A percentile compares a stretch with the other conserved stretches of the same genome.
Conservation (phyloP, 2,329 filamentous ascomycete species). For the Aspergillus quadrilineatus region DNA sequence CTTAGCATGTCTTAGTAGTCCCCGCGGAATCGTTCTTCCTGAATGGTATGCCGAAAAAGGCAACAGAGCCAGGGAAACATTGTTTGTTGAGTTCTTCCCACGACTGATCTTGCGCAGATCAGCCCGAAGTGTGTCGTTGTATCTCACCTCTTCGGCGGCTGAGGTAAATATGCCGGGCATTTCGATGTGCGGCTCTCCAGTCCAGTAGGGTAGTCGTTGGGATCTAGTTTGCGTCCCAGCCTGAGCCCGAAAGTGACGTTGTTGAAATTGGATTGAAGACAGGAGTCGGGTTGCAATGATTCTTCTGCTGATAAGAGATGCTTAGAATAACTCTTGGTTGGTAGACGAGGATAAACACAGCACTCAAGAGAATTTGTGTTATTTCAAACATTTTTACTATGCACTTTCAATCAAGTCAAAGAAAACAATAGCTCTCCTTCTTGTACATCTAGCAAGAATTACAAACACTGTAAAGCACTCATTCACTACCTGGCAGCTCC, state of each 20-base stretch:
- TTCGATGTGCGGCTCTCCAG: not conserved
- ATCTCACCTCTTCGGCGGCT: not conserved
- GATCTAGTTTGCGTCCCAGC: not conserved
- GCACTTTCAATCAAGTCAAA: not conserved
- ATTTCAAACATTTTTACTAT: not conserved
- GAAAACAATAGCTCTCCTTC: not conserved
- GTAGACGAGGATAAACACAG: not conserved
- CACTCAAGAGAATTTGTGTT: not conserved
- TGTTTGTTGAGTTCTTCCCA: not conserved
- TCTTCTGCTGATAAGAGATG: not conserved
- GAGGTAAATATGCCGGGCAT: not conserved
- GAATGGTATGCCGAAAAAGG: not conserved
- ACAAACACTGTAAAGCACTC: not conserved
- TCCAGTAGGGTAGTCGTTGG: not conserved
- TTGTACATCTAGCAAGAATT: not conserved
- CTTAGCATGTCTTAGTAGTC: not conserved
- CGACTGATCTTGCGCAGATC: not conserved
- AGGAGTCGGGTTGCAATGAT: not conserved
- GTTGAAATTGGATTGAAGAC: not conserved
- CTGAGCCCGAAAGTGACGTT: not conserved
- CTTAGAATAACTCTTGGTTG: too few species aligned
- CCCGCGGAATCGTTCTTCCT: not conserved
- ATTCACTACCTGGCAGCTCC: not conserved
- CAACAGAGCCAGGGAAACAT: not conserved
- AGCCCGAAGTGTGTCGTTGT: not conserved